Conservation (phyloP, 805 yeast genomes). For the Saccharomycopsis oosterbeekiorum region DNA sequence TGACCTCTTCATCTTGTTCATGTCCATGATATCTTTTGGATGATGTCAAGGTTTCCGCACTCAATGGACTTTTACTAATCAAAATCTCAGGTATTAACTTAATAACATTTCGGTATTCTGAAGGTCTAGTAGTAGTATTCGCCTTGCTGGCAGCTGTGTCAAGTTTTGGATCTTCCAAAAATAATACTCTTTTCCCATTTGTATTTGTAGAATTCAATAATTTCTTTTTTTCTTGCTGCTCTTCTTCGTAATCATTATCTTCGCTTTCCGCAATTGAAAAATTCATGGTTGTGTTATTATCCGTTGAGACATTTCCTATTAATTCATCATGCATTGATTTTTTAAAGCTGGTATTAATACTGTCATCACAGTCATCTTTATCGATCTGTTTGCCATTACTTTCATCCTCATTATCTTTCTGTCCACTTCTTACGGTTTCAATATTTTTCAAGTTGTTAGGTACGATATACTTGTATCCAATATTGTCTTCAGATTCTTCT, state of each 20-base stretch:
- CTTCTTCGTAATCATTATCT: not conserved
- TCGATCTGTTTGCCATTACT: not conserved
- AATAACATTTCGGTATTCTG: not conserved
- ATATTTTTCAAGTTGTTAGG: constrained; percentile 7
- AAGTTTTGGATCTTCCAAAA: not conserved
- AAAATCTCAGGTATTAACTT: not conserved
- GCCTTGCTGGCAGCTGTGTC: not conserved
- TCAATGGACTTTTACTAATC: not conserved
- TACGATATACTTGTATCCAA: constrained; percentile 4
- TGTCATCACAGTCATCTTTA: not conserved
- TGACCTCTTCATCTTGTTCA: not conserved
- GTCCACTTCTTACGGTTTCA: not conserved
- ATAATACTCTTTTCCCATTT: not conserved
- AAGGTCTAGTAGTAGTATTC: not conserved
- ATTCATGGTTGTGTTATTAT: not conserved
- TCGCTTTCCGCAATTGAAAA: not conserved
- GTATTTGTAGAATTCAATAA: not conserved
- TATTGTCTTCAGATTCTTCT: constrained; percentile 7
- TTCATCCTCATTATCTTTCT: not conserved
- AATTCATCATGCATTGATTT: not conserved
- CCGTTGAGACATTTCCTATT: not conserved
- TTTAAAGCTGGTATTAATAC: not conserved
- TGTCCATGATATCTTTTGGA: not conserved
- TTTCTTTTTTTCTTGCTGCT: not conserved
- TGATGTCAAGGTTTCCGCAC: not conserved